These are phyloP conservation scores for Mercurialis annua DNA, from an alignment of 345 rosid species.

Conservation along the genomic window DNA sequence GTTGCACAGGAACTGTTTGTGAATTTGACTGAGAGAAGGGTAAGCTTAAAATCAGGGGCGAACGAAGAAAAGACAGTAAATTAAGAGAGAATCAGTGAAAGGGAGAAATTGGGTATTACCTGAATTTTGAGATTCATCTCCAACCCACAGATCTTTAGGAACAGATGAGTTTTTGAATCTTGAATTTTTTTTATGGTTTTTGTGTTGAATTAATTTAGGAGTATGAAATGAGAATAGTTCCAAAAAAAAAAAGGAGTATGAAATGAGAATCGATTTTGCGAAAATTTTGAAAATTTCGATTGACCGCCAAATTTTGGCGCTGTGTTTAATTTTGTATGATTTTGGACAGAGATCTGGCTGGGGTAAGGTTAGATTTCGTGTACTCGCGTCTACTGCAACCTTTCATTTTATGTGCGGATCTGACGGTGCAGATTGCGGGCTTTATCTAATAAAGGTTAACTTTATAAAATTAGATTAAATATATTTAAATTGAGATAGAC, in stretches of 20 bases:
- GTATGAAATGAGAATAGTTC: no score
- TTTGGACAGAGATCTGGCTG: no score
- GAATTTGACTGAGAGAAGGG: background rate
- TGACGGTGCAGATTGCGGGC: background rate
- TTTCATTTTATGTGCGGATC: background rate
- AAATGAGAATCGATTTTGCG: background rate
- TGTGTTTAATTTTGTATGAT: no score
- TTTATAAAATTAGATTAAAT: background rate
- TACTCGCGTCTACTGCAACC: background rate
- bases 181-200: no score
- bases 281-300: constrained; percentile 11
- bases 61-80: background rate
- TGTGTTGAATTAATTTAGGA: no score
- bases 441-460: no score
- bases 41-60: background rate
- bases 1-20: background rate
- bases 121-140: no score
- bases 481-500: background rate
- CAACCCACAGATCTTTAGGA: background rate
- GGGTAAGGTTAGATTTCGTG: background rate
- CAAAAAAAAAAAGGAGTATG: background rate
- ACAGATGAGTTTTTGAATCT: background rate
- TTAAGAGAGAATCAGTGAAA: no score
- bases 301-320: constrained; percentile 19
- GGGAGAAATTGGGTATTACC: no score